Conservation (phyloP, 2,329 filamentous ascomycete species). For the Sclerotinia nivalis region DNA sequence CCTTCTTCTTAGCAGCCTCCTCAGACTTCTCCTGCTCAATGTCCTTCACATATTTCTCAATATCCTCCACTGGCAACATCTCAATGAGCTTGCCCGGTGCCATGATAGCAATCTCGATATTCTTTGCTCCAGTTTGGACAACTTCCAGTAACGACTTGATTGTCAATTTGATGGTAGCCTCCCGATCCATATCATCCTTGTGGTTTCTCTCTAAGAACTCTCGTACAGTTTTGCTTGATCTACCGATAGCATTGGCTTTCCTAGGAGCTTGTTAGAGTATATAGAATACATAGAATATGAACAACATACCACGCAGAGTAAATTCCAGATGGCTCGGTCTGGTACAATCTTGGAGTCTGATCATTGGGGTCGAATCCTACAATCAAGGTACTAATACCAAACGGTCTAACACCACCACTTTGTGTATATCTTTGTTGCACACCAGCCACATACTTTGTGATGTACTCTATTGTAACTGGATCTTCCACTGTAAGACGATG, state of each 20-base stretch:
- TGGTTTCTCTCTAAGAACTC: constrained; percentile 99
- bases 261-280: constrained; percentile 49
- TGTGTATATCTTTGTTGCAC: constrained; percentile 99
- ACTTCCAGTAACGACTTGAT: constrained; percentile 98
- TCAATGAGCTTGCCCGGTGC: constrained; percentile 87
- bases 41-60: constrained; percentile 96
- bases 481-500: constrained; percentile 97
- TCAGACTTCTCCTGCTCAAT: constrained; percentile 99
- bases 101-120: constrained; percentile 99
- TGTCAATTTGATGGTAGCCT: constrained; percentile 92
- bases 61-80: constrained; percentile 93
- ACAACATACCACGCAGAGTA: constrained; percentile 91
- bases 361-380: constrained; percentile 97
- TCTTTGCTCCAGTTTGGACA: constrained; percentile 98
- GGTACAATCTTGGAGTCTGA: constrained; percentile 85
- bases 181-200: constrained; percentile 95
- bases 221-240: constrained; percentile 97
- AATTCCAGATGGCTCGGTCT: constrained; percentile 98
- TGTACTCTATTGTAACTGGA: constrained; percentile 97
- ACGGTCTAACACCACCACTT: constrained; percentile 96
- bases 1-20: constrained; percentile 97
- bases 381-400: constrained; percentile 96
- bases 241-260: constrained; percentile 98
- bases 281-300: neutral
- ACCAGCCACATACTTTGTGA: constrained; percentile 96